Base-by-base conservation (phyloP, 805 yeast species). In the Lipomyces anomalus region DNA sequence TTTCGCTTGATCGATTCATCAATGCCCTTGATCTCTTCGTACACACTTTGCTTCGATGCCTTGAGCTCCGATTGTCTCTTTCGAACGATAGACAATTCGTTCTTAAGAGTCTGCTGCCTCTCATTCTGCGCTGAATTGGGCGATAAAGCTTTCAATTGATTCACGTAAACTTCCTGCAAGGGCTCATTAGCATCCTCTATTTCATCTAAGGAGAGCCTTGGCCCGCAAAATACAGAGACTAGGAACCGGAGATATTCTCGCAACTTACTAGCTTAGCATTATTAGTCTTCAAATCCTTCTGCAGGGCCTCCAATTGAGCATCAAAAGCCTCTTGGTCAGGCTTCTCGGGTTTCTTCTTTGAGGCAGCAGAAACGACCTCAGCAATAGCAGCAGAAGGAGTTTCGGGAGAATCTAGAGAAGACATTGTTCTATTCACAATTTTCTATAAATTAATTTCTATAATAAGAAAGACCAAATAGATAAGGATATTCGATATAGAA, bases 21-120 rank as follows among this genome's bases (percentile, higher is more conserved):
- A 52, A 80, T 66, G 35, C 71, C 71, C 65, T 79, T 82, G 63
- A 90, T 77, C 67, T 82, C 85, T 50, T 81, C 85, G 57, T 70
- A 52, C 64, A 67, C 62, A 34, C 66, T 57, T 32, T 34, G 39
- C 41, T 54, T 49, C 16, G 50, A 45, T 16, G 46, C 37, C 17
- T 54, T 47, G 41, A 54, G 47, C 38, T 47, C 58, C 18, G 39
- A 22, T 43, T 46, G 56, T 9, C 50, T 52, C 34, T 29, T 41
- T 30, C 46, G 42, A 34, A 50, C 39, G 6, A 46, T 35, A 11
- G 28, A 26, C 18, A 46, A 50, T 32, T 37, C 21, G 6, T 32
- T 47, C 17, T 52, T 52, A 11, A 50, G 44, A 40, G 47, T 37
- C 47, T 50, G 48, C 41, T 36, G 44, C 40, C 36, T 37, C 42